Evolutionary conservation across 2,329 filamentous ascomycete genomes (phyloP).

Genomic region (Apiospora arundinis): DNA sequence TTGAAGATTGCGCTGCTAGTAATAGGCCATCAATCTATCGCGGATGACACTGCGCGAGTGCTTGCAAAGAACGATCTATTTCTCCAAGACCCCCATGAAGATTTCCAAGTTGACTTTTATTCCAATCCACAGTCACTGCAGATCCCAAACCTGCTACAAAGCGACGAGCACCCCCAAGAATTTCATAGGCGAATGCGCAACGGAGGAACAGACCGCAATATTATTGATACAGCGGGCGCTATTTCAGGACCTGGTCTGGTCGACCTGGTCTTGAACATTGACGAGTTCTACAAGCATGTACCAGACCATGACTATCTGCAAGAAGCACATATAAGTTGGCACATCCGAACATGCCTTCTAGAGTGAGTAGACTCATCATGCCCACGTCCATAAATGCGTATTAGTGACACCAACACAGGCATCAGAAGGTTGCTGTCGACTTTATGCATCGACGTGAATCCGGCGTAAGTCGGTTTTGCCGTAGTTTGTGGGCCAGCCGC

Average conservation of each 20-base stretch:
- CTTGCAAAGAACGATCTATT: neutral
- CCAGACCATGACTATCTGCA: neutral
- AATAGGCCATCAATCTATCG: neutral
- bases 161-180: neutral
- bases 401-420: neutral
- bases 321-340: neutral
- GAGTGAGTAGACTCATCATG: neutral
- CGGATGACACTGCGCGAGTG: neutral
- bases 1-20: neutral
- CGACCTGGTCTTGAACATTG: neutral
- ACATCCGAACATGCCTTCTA: neutral
- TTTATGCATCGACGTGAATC: conserved; percentile 1
- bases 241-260: neutral
- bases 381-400: neutral
- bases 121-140: neutral
- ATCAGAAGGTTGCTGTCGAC: neutral
- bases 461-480: neutral
- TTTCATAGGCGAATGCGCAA: neutral
- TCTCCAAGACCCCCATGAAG: neutral
- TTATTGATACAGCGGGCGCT: neutral
- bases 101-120: neutral
- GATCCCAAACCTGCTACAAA: neutral
- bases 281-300: neutral
- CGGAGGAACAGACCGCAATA: neutral
- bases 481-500: neutral